A percentile compares a stretch with the other conserved stretches of the same genome.
phyloP scores from a whole-genome alignment of 2,329 filamentous ascomycete genomes.

The Cladosporium phlei region DNA sequence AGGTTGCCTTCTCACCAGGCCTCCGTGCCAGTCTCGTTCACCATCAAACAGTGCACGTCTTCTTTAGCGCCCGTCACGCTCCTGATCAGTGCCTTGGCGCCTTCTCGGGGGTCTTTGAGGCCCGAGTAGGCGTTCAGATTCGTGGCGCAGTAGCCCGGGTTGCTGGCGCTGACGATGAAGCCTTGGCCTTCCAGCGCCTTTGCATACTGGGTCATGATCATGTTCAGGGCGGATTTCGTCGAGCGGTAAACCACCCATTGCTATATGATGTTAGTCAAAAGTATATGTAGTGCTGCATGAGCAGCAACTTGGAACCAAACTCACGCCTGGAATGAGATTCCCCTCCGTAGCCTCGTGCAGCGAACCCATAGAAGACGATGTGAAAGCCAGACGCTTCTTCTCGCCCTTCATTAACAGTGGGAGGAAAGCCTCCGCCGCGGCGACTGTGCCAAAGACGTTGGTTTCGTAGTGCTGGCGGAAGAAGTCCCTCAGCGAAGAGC shows the following conservation, averaged over 20 bases:
- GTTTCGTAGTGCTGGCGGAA: slow-evolving; percentile 31
- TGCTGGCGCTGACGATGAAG: slow-evolving; percentile 37
- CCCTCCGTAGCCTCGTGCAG: slow-evolving; percentile 15
- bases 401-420: slow-evolving; percentile 46
- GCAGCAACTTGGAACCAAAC: slow-evolving; percentile 33
- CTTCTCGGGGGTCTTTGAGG: slow-evolving; percentile 27
- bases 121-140: slow-evolving; percentile 24
- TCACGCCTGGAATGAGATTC: slow-evolving; percentile 3
- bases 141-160: slow-evolving; percentile 21
- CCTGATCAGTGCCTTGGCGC: slow-evolving; percentile 25
- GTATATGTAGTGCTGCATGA: too few relatives aligned
- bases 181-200: slow-evolving; percentile 33
- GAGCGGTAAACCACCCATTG: slow-evolving; percentile 31
- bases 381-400: slow-evolving; percentile 27
- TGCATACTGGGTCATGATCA: slow-evolving; percentile 44
- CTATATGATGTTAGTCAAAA: background rate
- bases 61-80: slow-evolving; percentile 21
- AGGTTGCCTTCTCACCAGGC: slow-evolving; percentile 19
- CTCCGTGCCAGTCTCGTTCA: slow-evolving; percentile 22
- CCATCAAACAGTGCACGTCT: slow-evolving; percentile 23
- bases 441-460: slow-evolving; percentile 47
- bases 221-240: slow-evolving; percentile 42
- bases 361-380: slow-evolving; percentile 21
- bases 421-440: slow-evolving; percentile 37
- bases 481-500: slow-evolving; percentile 26